Evolutionary conservation across 768 basidiomycete genomes (phyloP).

Genomic region (Cubamyces sp.): DNA sequence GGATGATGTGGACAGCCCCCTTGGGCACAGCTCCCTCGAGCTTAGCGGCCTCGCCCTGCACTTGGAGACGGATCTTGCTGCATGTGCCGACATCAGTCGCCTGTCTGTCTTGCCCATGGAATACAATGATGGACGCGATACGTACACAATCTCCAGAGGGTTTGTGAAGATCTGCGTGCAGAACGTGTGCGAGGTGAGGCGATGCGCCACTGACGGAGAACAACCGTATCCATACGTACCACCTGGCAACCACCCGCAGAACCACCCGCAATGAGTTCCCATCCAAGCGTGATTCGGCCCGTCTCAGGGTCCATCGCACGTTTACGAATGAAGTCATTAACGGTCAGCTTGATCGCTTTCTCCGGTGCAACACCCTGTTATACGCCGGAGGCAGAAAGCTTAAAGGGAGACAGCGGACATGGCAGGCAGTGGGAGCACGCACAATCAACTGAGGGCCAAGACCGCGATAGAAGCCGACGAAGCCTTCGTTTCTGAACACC

Average conservation of each 20-base stretch:
- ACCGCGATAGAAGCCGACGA: conserved; percentile 95
- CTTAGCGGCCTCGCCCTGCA: conserved; percentile 96
- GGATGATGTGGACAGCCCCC: conserved; percentile 91
- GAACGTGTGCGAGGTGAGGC: background rate
- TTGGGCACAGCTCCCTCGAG: conserved; percentile 77
- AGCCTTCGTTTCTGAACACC: conserved; percentile 93
- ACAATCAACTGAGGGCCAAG: conserved; percentile 94
- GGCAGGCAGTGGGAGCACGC: conserved; percentile 28
- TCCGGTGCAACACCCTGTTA: conserved; percentile 90
- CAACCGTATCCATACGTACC: conserved; percentile 52
- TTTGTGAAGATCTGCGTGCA: conserved; percentile 87
- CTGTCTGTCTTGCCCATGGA: background rate
- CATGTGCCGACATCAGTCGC: conserved; percentile 15
- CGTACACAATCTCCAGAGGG: conserved; percentile 94
- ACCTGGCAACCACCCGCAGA: conserved; percentile 97
- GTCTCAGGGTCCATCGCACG: conserved; percentile 93
- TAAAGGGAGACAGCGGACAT: conserved; percentile 5
- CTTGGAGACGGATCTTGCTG: conserved; percentile 91
- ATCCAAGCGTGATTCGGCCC: conserved; percentile 86
- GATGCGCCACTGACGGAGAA: background rate
- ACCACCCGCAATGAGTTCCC: conserved; percentile 93
- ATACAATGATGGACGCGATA: conserved; percentile 5
- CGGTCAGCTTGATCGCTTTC: conserved; percentile 97
- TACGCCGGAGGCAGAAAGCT: background rate
- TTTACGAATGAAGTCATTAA: conserved; percentile 89